Evolutionary conservation across 768 basidiomycete genomes (phyloP).

Genomic region (Pleurotus tuoliensis): DNA sequence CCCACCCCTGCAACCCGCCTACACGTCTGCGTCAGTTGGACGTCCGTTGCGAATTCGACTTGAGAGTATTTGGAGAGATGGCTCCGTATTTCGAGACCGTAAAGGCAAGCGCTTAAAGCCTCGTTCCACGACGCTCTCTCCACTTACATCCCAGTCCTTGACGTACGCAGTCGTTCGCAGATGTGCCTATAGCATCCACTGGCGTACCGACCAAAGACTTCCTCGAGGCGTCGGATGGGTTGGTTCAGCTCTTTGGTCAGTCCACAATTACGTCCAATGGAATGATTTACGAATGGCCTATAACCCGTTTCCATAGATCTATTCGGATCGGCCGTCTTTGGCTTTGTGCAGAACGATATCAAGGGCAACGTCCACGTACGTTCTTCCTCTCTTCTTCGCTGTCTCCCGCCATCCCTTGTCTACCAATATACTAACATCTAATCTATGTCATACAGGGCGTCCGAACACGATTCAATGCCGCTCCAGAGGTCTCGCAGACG

Average conservation of each 20-base stretch:
- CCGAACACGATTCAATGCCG: conserved; percentile 46
- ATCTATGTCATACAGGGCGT: conserved; percentile 47
- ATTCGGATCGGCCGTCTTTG: conserved; percentile 64
- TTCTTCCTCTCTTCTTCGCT: conserved; percentile 13
- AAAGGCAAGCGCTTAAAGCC: too few relatives aligned
- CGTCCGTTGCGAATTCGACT: too few relatives aligned
- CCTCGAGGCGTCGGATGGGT: conserved; percentile 87
- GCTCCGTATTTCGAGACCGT: too few relatives aligned
- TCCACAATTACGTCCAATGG: background rate
- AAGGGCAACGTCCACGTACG: conserved; percentile 61
- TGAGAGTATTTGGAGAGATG: too few relatives aligned
- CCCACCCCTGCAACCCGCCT: too few relatives aligned
- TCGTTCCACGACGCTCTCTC: background rate
- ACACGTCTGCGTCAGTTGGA: too few relatives aligned
- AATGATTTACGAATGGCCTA: too few relatives aligned
- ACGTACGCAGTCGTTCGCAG: conserved; percentile 19
- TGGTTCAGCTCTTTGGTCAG: conserved; percentile 71
- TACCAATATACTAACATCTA: too few relatives aligned
- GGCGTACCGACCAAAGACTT: conserved; percentile 82
- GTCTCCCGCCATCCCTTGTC: conserved; percentile 4
- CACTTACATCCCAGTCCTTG: background rate
- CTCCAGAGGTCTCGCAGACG: conserved; percentile 42
- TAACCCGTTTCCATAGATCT: conserved; percentile 40
- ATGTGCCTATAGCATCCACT: conserved; percentile 66
- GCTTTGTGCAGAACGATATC: conserved; percentile 71